Evolutionary conservation across 768 basidiomycete species (phyloP), one percentile per base, ranked within the genome.

Genomic region (Vishniacozyma victoriae): DNA sequence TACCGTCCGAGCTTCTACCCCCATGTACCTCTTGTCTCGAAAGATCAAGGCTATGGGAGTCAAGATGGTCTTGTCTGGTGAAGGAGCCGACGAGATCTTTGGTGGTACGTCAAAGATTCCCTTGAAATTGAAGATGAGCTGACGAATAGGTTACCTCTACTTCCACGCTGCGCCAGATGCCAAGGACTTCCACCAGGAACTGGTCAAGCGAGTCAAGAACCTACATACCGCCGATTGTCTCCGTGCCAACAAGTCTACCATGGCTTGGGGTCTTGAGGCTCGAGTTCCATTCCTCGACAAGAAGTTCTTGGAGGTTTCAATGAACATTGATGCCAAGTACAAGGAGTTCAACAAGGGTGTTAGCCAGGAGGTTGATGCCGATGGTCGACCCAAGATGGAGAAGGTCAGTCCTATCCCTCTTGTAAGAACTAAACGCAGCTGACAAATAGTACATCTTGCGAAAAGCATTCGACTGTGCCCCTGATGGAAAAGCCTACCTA

Each of bases 31-130:
- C 23, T 81, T 99, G 51, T 89, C 86, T 69, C 80, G 95, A 41
- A 97, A 99, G 76, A 92, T 99, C 76, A 99, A 97, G 76, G 93
- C 95, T 3, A 96, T 90, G 87, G 95, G 95, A 49, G 95, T 99
- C 44, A 99, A 99, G 76, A 99, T 99, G 95, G 95, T 99, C 14
- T 78, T 97, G 27, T 88, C 86, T 56, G 95, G 95, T 15, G 95
- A 99, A 74, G 95, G 95, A 31, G 89, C 87, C 54, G 95, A 99
- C 62, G 95, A 99, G 74, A 90, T 97, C 53, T 81, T 96, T 29
- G 93, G 93, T 76, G 92, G 91, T 87, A 68, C 58, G 60, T 63
- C 3, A 13, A 1, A 33, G 29, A 9, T 11, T 26, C 15, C 41
- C 25, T 4, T 25, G 18, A 11, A n/a, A 3, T 41, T 9, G 37